These are phyloP conservation scores for Phialocephala subalpina DNA, from an alignment of 2,329 filamentous ascomycete species.

Conservation along the genomic window DNA sequence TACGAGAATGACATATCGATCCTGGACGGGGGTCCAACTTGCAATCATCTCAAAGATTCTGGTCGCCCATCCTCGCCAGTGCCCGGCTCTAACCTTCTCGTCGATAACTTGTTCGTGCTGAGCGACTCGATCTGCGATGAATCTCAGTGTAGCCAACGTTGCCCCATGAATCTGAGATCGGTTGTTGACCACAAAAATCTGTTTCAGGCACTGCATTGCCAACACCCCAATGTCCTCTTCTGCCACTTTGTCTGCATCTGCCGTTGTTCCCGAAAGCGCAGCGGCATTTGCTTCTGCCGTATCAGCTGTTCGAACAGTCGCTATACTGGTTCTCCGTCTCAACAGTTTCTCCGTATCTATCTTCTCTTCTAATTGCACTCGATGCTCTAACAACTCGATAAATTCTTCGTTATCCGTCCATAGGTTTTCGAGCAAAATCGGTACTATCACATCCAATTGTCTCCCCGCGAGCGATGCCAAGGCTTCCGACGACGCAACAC, in stretches of 20 bases:
- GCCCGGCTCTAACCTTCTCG: constrained; percentile 47
- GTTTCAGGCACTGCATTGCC: constrained; percentile 85
- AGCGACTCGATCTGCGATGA: constrained; percentile 69
- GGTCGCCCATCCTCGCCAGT: constrained; percentile 77
- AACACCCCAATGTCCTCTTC: constrained; percentile 88
- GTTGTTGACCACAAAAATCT: constrained; percentile 85
- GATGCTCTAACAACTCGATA: constrained; percentile 72
- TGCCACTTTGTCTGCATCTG: constrained; percentile 87
- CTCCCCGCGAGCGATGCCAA: constrained; percentile 77
- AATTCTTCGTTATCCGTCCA: constrained; percentile 78
- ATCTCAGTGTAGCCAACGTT: constrained; percentile 76
- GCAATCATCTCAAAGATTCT: constrained; percentile 82
- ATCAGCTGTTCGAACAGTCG: constrained; percentile 77
- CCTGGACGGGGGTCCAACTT: constrained; percentile 91
- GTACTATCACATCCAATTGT: constrained; percentile 81
- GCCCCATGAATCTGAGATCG: constrained; percentile 82
- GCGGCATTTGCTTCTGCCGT: constrained; percentile 71
- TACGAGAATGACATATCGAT: constrained; percentile 89
- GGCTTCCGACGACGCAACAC: constrained; percentile 80
- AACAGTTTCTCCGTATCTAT: constrained; percentile 68
- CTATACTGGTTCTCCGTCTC: constrained; percentile 78
- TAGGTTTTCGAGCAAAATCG: constrained; percentile 86
- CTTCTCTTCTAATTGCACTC: constrained; percentile 73
- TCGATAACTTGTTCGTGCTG: constrained; percentile 62
- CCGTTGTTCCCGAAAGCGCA: constrained; percentile 80